A percentile compares a stretch with the other conserved stretches of the same genome.
phyloP scores from a whole-genome alignment of 345 rosid species.

The Syzygium oleosum region DNA sequence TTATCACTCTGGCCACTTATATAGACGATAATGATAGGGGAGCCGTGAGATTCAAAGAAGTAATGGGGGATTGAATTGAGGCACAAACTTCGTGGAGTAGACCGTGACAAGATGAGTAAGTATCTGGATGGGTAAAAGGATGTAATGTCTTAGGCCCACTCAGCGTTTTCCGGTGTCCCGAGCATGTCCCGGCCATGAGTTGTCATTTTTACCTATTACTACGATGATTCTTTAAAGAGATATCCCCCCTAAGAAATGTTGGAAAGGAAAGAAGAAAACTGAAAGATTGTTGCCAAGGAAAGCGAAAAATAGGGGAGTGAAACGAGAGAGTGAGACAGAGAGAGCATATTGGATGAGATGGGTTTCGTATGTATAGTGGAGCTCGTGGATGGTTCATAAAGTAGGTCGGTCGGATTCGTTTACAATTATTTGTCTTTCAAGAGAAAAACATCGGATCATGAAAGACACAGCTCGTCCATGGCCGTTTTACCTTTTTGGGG shows the following conservation, averaged over 20 bases:
- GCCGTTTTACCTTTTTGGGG: neutral
- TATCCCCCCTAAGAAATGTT: neutral
- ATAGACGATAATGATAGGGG: neutral
- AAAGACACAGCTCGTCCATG: neutral
- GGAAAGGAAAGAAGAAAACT: neutral
- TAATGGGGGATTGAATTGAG: neutral
- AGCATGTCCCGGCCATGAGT: neutral
- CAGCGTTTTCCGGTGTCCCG: neutral
- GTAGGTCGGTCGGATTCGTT: neutral
- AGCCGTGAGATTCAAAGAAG: neutral
- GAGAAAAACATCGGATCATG: neutral
- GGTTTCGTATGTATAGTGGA: neutral
- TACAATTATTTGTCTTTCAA: neutral
- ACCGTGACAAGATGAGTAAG: neutral
- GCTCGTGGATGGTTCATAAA: neutral
- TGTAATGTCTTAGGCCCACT: neutral
- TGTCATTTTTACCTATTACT: neutral
- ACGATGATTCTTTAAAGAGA: neutral
- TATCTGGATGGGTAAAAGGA: neutral
- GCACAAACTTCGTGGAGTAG: neutral
- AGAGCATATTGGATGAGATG: neutral
- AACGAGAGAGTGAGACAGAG: neutral
- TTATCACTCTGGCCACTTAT: neutral
- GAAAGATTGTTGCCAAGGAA: neutral
- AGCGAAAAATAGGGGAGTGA: neutral